Base-by-base conservation (phyloP, 768 basidiomycete genomes). In the Xerocomellus chrysenteron region DNA sequence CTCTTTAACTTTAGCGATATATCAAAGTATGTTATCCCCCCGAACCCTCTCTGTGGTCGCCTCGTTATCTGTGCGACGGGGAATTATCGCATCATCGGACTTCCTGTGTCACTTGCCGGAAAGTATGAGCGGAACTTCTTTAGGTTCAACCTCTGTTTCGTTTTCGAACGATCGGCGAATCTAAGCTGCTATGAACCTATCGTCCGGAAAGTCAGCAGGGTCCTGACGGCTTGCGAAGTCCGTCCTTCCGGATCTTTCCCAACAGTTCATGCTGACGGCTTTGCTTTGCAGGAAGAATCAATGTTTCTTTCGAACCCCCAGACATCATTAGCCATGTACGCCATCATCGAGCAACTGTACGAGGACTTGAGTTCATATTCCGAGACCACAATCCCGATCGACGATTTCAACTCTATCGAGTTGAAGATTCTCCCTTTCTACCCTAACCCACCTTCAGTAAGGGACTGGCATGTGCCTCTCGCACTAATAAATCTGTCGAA, bases 301-400 rank as follows among this genome's bases (percentile, higher is more conserved):
- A 79, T 78, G 16, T 97, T 96, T 68, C 78, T 99, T 35, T 96
- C 95, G 1, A 85, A 84, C 10, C 77, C 87, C 0, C 72, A 80
- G 43, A 87, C 85, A 4, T 86, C 86, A 1, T 76, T 81, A 37
- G 80, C 84, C 4, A 82, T 94, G 33, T 82, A 88, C 66, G 82
- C 88, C 16, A 92, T 98, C 50, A 82, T 98, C 21, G 96, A 99
- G 73, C 95, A 98, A 66, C 79, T 99, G 2, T 98, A 94, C 63
- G 95, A 98, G 66, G 97, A 99, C 64, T 75, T 99, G 63, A 98
- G 98, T 72, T 95, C 94, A 9, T 98, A 96, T 74, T 94, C 93
- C 1, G 96, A 98, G 74, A 94, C 96, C 2, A 93, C 91, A 2
- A 95, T 99, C 51, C 80, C 83, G 2, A 86, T 98, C 60, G 92